phyloP scores from a whole-genome alignment of 805 yeast genomes.

The Saturnispora zaruensis region DNA sequence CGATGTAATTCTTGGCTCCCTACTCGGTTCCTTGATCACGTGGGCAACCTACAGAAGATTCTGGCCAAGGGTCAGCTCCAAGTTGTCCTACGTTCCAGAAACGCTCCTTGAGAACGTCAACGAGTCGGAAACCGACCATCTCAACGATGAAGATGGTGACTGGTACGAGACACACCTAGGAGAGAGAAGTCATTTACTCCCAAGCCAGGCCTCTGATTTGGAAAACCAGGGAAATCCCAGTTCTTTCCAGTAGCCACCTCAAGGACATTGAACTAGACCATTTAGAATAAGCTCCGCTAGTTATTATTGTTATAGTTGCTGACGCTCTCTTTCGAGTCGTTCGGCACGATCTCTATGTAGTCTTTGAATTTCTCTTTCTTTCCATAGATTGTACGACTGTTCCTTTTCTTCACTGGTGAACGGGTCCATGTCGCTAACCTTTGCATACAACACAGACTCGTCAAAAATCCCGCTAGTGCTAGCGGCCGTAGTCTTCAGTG shows the following conservation, averaged over 20 bases:
- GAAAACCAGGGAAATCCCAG: constrained; percentile 6
- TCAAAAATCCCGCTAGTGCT: neutral
- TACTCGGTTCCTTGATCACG: constrained; percentile 57
- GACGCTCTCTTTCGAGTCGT: constrained; percentile 22
- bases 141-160: constrained; percentile 8
- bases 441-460: constrained; percentile 15
- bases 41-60: constrained; percentile 46
- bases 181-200: constrained; percentile 4
- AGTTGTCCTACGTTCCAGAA: constrained; percentile 34
- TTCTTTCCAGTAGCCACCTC: neutral
- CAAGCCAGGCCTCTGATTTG: constrained; percentile 4
- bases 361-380: constrained; percentile 27
- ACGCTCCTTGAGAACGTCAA: constrained; percentile 1
- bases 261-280: neutral
- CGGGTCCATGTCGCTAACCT: constrained; percentile 49
- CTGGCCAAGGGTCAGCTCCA: constrained; percentile 35
- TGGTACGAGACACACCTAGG: constrained; percentile 7
- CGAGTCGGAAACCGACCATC: neutral
- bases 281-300: neutral
- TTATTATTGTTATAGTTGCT: constrained; percentile 14
- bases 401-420: constrained; percentile 26
- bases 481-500: neutral
- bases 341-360: constrained; percentile 23
- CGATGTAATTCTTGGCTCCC: constrained; percentile 69
- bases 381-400: constrained; percentile 32